Evolutionary conservation across 768 basidiomycete genomes (phyloP), one percentile per base, ranked within the genome.

Genomic region (Dentipellis sp.): DNA sequence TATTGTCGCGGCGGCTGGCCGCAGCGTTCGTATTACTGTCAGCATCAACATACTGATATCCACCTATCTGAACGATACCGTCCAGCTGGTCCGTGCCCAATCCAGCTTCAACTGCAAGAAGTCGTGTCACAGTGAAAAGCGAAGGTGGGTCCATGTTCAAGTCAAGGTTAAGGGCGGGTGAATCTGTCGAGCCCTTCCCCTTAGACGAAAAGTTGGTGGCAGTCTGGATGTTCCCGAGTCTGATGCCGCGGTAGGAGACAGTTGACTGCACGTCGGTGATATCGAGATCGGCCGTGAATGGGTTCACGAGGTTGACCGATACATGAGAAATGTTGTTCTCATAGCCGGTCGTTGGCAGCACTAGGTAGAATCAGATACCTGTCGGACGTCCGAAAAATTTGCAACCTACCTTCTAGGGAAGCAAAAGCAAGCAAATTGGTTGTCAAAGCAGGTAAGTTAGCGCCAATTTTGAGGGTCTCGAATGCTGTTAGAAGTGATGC

Each of bases 41-140:
- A 29, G 60, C 56, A 54, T 21, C 46, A 22, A 83, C 67, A 60
- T 86, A 87, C 19, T 77, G 69, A 56, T 82, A 80, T n/a, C 80
- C 86, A n/a, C 86, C 86, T 5, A 88, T 66, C 21, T 70, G 56
- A 9, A 89, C 81, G 55, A 90, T 82, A 9, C 74, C 78, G 58
- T 90, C 87, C 60, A 89, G 68, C 23, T 84, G 84, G 5, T 74
- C 71, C 1, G 79, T 77, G 57, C 79, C 72, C 53, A 85, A 65
- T 1, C 84, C 82, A 10, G 84, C 85, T 55, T 83, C 74, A 11
- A 83, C 74, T 3, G 84, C 84, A 10, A 88, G 74, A 4, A 75
- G 72, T n/a, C 85, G 78, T 35, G 84, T 84, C 21, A 89, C 71
- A 0, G 85, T 84, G 66, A 90, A 89, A 38, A 90, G 71, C n/a